Evolutionary conservation across 2,329 filamentous ascomycete species (phyloP), one percentile per base, ranked within the genome.

Genomic region (Penicillium sp.): DNA sequence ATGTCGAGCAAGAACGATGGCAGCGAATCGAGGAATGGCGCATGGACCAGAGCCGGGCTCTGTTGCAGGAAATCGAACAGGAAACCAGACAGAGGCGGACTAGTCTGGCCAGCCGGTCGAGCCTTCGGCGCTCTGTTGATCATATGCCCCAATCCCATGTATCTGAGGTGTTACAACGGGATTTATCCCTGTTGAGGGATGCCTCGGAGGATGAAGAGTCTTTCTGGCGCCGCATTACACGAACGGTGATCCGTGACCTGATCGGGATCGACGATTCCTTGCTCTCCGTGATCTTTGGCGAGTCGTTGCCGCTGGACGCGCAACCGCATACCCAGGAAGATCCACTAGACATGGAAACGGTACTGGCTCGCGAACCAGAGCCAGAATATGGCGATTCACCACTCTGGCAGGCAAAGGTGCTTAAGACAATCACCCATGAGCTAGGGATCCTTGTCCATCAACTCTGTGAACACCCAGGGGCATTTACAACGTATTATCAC

Each of bases 1-100:
- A 80, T 28, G 82, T 86, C 38, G 88, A 91, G 61, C 78, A 83
- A 38, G 91, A 96, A 63, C 87, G 88, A 69, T 88, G 87, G 69
- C 85, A 87, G 64, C 84, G 93, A 57, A 96, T 99, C 69, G 93
- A 97, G 74, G 84, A 85, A 49, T 99, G 94, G 94, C 84, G 92
- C 53, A 76, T 95, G 68, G 93, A 97, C 68, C 92, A 99, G 71
- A 96, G 91, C 72, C 84, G 85, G 56, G 85, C 90, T 11, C 78
- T 99, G 28, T 73, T 97, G 33, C 89, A 96, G 53, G 91, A 97
- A 73, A 92, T 97, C 45, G 89, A 95, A 73, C 88, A 85, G 59
- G 91, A 96, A 74, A 96, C 91, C 4, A 81, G 85, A 53, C 82
- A 88, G 55, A 83, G 88, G 55, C 83, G 73, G 48, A 67, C 63